A percentile compares a stretch with the other conserved stretches of the same genome.
These are phyloP conservation scores for Pythium aristosporum DNA, from an alignment of 352 stramenopile species.

Conservation along the genomic window DNA sequence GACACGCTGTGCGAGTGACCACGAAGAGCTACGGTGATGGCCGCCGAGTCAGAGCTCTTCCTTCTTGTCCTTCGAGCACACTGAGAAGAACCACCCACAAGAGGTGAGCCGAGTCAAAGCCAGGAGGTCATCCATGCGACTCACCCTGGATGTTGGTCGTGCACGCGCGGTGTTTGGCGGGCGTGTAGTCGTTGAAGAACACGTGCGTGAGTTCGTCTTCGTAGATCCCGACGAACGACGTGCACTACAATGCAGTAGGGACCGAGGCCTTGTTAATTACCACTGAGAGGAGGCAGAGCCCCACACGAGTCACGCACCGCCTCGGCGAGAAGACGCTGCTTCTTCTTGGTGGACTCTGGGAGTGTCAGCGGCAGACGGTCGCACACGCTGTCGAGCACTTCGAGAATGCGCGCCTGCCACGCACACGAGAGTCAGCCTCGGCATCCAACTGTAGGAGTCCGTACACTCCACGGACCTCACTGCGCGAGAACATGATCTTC, in stretches of 20 bases:
- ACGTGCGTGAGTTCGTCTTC: constrained; percentile 74
- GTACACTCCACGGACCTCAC: constrained; percentile 39
- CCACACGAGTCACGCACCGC: constrained; percentile 37
- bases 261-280: too few species aligned
- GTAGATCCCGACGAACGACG: constrained; percentile 74
- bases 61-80: constrained; percentile 21
- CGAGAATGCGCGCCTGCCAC: constrained; percentile 66
- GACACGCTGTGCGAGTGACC: too few species aligned
- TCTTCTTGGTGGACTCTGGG: constrained; percentile 39
- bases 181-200: constrained; percentile 80
- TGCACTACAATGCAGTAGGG: constrained; percentile 41
- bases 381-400: constrained; percentile 80
- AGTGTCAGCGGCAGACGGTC: constrained; percentile 46
- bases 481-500: constrained; percentile 80
- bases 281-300: background rate
- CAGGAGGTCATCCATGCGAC: background rate
- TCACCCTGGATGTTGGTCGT: constrained; percentile 28
- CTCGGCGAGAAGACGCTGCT: constrained; percentile 55
- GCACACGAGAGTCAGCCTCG: background rate
- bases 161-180: constrained; percentile 65
- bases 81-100: constrained; percentile 1
- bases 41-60: constrained; percentile 41
- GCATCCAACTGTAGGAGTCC: too few species aligned
- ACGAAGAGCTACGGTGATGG: too few species aligned
- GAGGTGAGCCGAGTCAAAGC: background rate